Percentiles rank a stretch among this genome's conserved stretches.
Conservation (phyloP, 768 basidiomycete genomes). For the Galerina marginata region DNA sequence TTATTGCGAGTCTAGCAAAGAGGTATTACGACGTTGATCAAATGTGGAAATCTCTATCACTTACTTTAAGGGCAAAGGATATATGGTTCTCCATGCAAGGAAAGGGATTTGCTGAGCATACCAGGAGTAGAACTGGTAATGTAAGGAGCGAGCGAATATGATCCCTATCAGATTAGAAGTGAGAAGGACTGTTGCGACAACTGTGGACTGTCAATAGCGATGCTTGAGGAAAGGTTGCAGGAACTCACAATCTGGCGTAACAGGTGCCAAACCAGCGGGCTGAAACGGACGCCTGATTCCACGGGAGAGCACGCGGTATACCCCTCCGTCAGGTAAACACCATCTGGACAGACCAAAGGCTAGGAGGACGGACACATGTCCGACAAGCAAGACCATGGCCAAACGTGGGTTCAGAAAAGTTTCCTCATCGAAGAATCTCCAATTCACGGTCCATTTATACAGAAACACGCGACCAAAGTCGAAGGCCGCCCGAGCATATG, state of each 20-base stretch:
- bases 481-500: constrained; percentile 82
- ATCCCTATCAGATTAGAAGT: constrained; percentile 94
- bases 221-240: not conserved
- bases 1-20: constrained; percentile 57
- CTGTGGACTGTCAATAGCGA: constrained; percentile 43
- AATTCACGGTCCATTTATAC: constrained; percentile 98
- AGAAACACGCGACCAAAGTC: constrained; percentile 88
- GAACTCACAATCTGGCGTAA: constrained; percentile 70
- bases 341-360: constrained; percentile 76
- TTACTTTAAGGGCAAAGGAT: constrained; percentile 67
- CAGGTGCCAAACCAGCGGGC: constrained; percentile 49
- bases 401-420: constrained; percentile 71
- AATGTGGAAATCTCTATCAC: constrained; percentile 25
- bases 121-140: constrained; percentile 99
- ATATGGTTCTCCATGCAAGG: constrained; percentile 75
- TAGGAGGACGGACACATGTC: constrained; percentile 64
- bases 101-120: constrained; percentile 92
- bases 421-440: constrained; percentile 86
- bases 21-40: too few species aligned
- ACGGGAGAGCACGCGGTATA: constrained; percentile 54
- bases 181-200: constrained; percentile 80
- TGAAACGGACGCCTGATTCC: constrained; percentile 56
- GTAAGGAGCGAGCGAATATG: constrained; percentile 89
- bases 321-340: constrained; percentile 79
- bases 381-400: constrained; percentile 65